These are phyloP conservation scores for Clonostachys byssicola DNA, from an alignment of 2,329 filamentous ascomycete species.

Conservation along the genomic window DNA sequence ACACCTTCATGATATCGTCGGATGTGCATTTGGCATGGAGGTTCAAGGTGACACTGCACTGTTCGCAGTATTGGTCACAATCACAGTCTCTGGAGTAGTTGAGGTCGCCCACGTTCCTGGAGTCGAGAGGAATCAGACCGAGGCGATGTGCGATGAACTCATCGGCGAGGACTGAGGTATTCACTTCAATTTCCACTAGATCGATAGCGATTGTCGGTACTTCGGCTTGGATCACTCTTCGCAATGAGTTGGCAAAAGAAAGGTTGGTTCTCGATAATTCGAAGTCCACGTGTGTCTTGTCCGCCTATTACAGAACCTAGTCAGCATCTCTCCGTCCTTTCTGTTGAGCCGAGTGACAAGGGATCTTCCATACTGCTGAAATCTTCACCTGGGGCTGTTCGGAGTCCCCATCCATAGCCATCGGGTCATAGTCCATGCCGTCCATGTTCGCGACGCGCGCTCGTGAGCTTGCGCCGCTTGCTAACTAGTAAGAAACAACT, in stretches of 20 bases:
- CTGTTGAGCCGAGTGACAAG: background rate
- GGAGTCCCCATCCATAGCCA: constrained; percentile 55
- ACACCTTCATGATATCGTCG: constrained; percentile 90
- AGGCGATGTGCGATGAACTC: constrained; percentile 94
- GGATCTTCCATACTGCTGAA: constrained; percentile 41
- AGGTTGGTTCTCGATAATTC: constrained; percentile 86
- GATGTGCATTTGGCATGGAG: constrained; percentile 82
- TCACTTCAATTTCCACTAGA: constrained; percentile 85
- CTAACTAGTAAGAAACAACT: background rate
- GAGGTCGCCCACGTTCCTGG: constrained; percentile 77
- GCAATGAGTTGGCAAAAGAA: constrained; percentile 87
- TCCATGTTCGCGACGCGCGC: constrained; percentile 23
- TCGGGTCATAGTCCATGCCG: constrained; percentile 56
- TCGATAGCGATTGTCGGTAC: constrained; percentile 94
- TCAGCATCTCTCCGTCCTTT: background rate
- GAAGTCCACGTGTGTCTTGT: constrained; percentile 81
- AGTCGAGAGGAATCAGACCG: constrained; percentile 83
- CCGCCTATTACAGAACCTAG: constrained; percentile 53
- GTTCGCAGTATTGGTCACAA: constrained; percentile 91
- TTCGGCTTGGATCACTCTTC: constrained; percentile 87
- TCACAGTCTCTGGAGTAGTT: constrained; percentile 92
- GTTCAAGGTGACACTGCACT: constrained; percentile 80
- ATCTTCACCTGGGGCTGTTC: constrained; percentile 56
- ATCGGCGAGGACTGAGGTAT: constrained; percentile 93
- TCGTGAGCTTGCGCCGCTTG: constrained; percentile 4